These are phyloP conservation scores for Claviceps sp. DNA, from an alignment of 2,329 filamentous ascomycete genomes.

Conservation along the genomic window DNA sequence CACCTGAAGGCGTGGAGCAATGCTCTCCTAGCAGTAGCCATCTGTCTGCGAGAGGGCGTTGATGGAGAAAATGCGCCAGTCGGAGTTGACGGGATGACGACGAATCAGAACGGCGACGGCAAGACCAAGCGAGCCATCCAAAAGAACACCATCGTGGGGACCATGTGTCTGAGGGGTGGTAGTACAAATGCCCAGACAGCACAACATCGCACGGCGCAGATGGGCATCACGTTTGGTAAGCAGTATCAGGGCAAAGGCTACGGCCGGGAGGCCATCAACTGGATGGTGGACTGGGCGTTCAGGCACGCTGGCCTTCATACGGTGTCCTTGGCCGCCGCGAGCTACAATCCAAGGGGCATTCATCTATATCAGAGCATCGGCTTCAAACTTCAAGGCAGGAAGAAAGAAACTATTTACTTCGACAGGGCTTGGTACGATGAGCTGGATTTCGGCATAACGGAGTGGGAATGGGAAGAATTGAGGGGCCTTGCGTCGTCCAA, in stretches of 20 bases:
- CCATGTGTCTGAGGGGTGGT: slow-evolving; percentile 10
- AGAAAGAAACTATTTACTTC: slow-evolving; percentile 18
- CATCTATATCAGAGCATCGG: slow-evolving; percentile 30
- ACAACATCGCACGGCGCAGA: slow-evolving; percentile 10
- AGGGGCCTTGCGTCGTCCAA: slow-evolving; percentile 1
- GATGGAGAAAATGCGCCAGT: background rate
- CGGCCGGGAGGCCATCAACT: slow-evolving; percentile 31
- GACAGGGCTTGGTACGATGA: slow-evolving; percentile 26
- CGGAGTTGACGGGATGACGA: slow-evolving; percentile 1
- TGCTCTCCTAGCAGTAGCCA: slow-evolving; percentile 10
- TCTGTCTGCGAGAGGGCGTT: slow-evolving; percentile 8
- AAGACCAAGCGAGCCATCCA: background rate
- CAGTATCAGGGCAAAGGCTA: slow-evolving; percentile 27
- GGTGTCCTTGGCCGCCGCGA: slow-evolving; percentile 26
- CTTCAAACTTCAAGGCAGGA: slow-evolving; percentile 28
- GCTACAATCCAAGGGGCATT: slow-evolving; percentile 27
- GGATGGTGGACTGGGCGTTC: slow-evolving; percentile 34
- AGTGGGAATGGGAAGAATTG: slow-evolving; percentile 21
- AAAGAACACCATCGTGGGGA: slow-evolving; percentile 8
- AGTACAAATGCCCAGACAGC: slow-evolving; percentile 5
- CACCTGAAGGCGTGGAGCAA: slow-evolving; percentile 5
- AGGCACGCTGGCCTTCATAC: slow-evolving; percentile 27
- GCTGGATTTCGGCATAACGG: slow-evolving; percentile 23
- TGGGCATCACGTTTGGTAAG: slow-evolving; percentile 24
- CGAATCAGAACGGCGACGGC: background rate